These are phyloP conservation scores for Rhodocollybia butyracea DNA, from an alignment of 768 basidiomycete genomes.

Conservation along the genomic window DNA sequence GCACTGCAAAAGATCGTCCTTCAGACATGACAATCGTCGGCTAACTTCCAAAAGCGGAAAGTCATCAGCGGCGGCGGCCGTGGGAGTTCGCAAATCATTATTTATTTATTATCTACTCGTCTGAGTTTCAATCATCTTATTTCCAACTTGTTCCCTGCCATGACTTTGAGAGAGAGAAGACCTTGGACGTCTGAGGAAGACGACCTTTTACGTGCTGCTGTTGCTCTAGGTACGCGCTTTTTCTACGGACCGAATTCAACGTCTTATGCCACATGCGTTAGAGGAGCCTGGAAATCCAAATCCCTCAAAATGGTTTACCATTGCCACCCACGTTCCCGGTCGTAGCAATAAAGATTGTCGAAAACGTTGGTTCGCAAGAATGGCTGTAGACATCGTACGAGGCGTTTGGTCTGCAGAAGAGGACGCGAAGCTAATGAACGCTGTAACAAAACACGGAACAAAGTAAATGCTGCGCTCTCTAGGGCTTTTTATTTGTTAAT, in stretches of 20 bases:
- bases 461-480: constrained; percentile 29
- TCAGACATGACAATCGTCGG: no score
- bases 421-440: constrained; percentile 52
- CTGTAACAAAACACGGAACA: constrained; percentile 53
- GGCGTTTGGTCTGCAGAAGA: constrained; percentile 62
- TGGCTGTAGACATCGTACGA: constrained; percentile 58
- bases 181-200: constrained; percentile 53
- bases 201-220: constrained; percentile 48
- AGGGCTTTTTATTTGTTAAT: not conserved
- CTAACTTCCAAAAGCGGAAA: no score
- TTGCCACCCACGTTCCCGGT: constrained; percentile 59
- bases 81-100: no score
- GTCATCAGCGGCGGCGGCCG: no score
- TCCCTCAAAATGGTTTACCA: constrained; percentile 64
- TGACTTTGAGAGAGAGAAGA: constrained; percentile 36
- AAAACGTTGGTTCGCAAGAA: constrained; percentile 62
- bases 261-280: constrained; percentile 20
- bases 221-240: constrained; percentile 36
- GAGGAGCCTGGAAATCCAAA: constrained; percentile 58
- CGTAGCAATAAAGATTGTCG: constrained; percentile 64
- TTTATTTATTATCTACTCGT: no score
- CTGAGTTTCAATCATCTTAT: no score
- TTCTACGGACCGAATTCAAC: constrained; percentile 4
- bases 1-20: no score
- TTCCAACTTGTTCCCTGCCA: no score